Evolutionary conservation across 306 rosid genomes (phyloP), one percentile per base, ranked within the genome.

Genomic region (Vigna trinervia): DNA sequence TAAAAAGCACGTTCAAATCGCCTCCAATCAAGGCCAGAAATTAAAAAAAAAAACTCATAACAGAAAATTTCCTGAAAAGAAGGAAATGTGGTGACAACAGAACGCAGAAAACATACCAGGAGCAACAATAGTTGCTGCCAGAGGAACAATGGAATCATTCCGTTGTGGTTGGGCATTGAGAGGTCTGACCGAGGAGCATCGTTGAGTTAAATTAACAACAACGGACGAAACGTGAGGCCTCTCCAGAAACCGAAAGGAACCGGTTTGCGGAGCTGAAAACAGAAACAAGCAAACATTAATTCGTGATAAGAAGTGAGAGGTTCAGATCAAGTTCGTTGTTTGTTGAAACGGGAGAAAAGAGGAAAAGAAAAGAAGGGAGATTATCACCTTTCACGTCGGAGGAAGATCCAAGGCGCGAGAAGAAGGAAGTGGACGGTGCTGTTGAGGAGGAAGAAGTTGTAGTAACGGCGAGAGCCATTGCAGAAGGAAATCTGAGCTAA

Each of bases 381-480:
- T 36, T 8, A 7, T 5, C 53, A 90, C 99, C 96, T 84, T 81
- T 89, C 4, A 75, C 62, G 0, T 90, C 96, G 1, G 90, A 84
- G 0, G 89, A 85, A 75, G 88, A 68, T 69, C 66, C 78, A 0
- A 86, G 76, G 14, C 75, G 88, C 1, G 91, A 74, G 51, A 89
- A 82, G 56, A 72, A 20, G 32, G 89, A 84, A 30, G 50, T 83
- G 4, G 92, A 88, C 10, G 88, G 59, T 3, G 85, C 58, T 1
- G 93, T 5, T n/a, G 93, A 76, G 46, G 92, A 74, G 12, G 85
- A 64, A 36, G 97, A 83, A 45, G 92, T 81, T 12, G 93, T 78
- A 79, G 89, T 46, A 78, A 88, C 83, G 73, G 93, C 75, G 57
- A 90, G 81, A 10, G 97, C 97, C 99, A 94, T 85, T 51, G 72